Conservation (phyloP, 1,284 basidiomycete species). For the Naganishia liquefaciens region DNA sequence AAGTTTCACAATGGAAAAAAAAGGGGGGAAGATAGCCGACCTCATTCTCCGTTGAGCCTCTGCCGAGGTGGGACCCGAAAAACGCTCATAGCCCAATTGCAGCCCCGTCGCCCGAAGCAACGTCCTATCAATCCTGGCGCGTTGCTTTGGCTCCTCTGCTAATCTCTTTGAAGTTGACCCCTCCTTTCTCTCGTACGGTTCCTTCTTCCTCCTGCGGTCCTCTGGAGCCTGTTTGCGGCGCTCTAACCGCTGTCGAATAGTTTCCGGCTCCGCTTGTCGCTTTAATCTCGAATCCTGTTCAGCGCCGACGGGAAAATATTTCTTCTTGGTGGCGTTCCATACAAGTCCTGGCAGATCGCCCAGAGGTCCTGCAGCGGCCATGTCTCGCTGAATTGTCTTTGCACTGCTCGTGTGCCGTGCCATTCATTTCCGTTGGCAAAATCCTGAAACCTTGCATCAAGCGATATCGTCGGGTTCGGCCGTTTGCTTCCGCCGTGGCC, state of each 20-base stretch:
- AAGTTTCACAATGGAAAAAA: too few relatives aligned
- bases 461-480: neutral
- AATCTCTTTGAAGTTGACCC: too few relatives aligned
- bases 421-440: neutral
- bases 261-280: neutral
- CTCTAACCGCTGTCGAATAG: slow-evolving; percentile 7
- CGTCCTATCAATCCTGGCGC: slow-evolving; percentile 1
- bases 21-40: neutral
- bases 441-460: neutral
- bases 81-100: slow-evolving; percentile 10
- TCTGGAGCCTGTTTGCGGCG: neutral
- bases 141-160: too few relatives aligned
- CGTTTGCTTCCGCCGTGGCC: slow-evolving; percentile 5
- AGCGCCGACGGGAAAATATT: slow-evolving; percentile 46
- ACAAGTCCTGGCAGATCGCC: slow-evolving; percentile 48
- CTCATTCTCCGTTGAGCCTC: slow-evolving; percentile 10
- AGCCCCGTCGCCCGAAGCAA: slow-evolving; percentile 16
- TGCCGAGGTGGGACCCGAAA: slow-evolving; percentile 1
- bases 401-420: neutral
- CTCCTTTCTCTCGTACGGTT: neutral
- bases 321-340: slow-evolving; percentile 42
- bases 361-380: slow-evolving; percentile 37
- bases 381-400: neutral
- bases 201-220: neutral
- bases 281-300: neutral